Evolutionary conservation across 2,329 filamentous ascomycete species (phyloP).

Genomic region (Neonectria hederae): DNA sequence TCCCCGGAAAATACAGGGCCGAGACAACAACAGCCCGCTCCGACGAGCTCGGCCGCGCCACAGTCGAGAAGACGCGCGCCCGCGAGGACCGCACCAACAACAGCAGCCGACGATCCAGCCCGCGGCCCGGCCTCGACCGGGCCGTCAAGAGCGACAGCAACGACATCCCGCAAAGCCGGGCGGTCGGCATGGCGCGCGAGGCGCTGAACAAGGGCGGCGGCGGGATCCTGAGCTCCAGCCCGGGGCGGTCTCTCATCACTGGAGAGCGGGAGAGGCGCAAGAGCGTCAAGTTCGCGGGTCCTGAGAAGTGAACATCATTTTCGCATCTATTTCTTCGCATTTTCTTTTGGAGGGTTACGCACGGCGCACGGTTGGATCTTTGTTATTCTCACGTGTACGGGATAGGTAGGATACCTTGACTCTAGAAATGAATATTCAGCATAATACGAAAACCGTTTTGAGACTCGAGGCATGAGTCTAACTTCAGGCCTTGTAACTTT

Average conservation of each 20-base stretch:
- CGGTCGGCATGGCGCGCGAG: constrained; percentile 68
- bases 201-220: constrained; percentile 51
- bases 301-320: constrained; percentile 36
- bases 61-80: constrained; percentile 51
- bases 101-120: constrained; percentile 44
- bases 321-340: neutral
- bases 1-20: constrained; percentile 65
- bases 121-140: constrained; percentile 37
- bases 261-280: constrained; percentile 66
- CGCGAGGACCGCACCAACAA: constrained; percentile 40
- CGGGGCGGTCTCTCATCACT: constrained; percentile 49
- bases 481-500: neutral
- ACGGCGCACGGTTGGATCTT: constrained; percentile 11
- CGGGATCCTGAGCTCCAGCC: constrained; percentile 61
- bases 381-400: neutral
- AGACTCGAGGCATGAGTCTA: neutral
- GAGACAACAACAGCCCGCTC: constrained; percentile 56
- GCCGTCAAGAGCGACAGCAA: constrained; percentile 57
- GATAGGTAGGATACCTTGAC: neutral
- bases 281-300: constrained; percentile 70
- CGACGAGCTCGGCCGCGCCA: constrained; percentile 62
- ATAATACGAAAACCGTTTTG: constrained; percentile 6
- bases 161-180: constrained; percentile 67
- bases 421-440: neutral
- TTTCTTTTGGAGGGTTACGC: neutral